Conservation (phyloP, 768 basidiomycete species). For the Royoungia palumana region DNA sequence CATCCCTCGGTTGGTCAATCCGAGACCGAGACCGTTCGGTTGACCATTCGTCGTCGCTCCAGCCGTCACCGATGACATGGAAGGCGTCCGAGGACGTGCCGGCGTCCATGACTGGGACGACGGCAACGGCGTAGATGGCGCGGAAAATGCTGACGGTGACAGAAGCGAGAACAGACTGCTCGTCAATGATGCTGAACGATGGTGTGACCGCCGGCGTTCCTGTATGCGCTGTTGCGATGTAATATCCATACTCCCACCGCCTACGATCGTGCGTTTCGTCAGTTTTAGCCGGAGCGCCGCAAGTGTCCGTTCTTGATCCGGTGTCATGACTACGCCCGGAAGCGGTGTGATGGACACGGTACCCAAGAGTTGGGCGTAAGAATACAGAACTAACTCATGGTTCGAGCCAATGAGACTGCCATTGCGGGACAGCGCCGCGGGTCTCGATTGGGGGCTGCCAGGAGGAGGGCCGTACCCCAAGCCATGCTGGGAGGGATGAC, state of each 20-base stretch:
- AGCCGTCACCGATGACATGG: constrained; percentile 25
- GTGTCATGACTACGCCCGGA: constrained; percentile 37
- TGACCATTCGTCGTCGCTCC: constrained; percentile 1
- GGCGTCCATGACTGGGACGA: constrained; percentile 25
- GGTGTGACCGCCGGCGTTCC: constrained; percentile 36
- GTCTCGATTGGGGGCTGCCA: constrained; percentile 14
- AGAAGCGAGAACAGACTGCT: constrained; percentile 49
- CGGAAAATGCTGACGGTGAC: constrained; percentile 36
- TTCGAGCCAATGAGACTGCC: constrained; percentile 48
- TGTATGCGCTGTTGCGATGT: constrained; percentile 36
- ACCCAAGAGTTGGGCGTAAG: constrained; percentile 79
- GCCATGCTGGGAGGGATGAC: constrained; percentile 40
- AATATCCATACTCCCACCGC: constrained; percentile 82
- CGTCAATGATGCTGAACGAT: constrained; percentile 51
- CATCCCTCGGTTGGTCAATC: constrained; percentile 22
- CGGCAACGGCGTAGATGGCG: constrained; percentile 19
- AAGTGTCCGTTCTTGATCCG: constrained; percentile 46
- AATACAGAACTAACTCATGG: constrained; percentile 74
- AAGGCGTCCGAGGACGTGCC: constrained; percentile 17
- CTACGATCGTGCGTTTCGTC: constrained; percentile 40
- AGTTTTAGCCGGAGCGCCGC: constrained; percentile 48
- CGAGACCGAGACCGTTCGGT: constrained; percentile 30
- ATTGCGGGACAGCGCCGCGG: constrained; percentile 30
- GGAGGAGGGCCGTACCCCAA: constrained; percentile 45
- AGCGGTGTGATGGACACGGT: constrained; percentile 56